Conservation (phyloP, 1,284 basidiomycete genomes). For the Trichosporon faecale region DNA sequence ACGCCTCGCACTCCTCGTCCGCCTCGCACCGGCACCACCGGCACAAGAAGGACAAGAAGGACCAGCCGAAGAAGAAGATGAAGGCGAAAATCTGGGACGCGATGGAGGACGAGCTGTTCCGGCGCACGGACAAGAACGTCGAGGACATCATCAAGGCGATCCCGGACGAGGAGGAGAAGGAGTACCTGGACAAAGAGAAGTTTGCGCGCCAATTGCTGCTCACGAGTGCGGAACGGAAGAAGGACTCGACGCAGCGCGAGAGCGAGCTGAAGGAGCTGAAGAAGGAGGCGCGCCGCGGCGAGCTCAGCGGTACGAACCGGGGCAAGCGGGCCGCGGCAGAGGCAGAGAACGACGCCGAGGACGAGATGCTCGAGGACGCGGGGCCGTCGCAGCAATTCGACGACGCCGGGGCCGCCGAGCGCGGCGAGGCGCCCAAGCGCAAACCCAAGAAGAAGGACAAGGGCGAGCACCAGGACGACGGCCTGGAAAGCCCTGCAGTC, state of each 20-base stretch:
- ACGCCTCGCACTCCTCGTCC: neutral
- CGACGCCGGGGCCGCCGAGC: neutral
- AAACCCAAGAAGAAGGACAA: neutral
- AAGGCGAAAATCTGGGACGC: neutral
- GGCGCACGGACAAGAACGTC: conserved; percentile 6
- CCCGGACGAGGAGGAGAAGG: neutral
- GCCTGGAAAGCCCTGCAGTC: neutral
- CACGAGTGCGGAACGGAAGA: neutral
- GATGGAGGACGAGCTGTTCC: conserved; percentile 10
- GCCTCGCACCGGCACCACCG: neutral
- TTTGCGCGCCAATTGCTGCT: neutral
- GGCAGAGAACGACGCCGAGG: neutral
- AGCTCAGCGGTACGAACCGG: neutral
- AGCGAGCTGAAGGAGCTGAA: neutral
- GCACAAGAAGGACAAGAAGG: neutral
- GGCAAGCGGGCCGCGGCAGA: neutral
- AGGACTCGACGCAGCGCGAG: neutral
- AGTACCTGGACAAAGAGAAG: neutral
- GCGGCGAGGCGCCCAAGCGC: neutral
- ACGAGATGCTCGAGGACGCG: neutral
- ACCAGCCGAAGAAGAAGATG: neutral
- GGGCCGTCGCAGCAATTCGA: neutral
- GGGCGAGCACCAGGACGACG: neutral
- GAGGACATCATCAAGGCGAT: conserved; percentile 6
- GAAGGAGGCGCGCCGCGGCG: neutral